Evolutionary conservation across 2,329 filamentous ascomycete genomes (phyloP).

Genomic region (Alternaria gansuensis): DNA sequence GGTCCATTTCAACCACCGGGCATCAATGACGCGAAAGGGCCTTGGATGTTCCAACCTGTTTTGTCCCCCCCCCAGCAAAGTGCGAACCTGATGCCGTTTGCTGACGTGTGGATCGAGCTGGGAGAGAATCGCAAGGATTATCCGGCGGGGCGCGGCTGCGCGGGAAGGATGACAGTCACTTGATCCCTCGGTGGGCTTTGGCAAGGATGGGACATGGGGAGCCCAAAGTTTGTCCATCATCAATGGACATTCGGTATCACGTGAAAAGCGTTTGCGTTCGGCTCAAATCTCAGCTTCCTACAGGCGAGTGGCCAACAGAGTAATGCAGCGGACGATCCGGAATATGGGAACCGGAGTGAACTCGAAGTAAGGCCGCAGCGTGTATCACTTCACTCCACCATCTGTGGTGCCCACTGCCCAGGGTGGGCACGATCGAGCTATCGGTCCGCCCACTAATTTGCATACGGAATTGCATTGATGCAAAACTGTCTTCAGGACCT

Average conservation of each 20-base stretch:
- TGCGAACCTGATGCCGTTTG: conserved; percentile 37
- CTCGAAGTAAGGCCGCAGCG: conserved; percentile 6
- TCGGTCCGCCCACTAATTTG: conserved; percentile 12
- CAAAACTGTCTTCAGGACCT: conserved; percentile 9
- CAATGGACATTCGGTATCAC: conserved; percentile 1
- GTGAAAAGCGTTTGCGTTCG: conserved; percentile 10
- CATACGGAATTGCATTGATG: conserved; percentile 5
- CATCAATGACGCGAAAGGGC: conserved; percentile 1
- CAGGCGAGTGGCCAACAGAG: conserved; percentile 3
- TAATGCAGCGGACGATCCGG: conserved; percentile 5
- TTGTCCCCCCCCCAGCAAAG: conserved; percentile 39
- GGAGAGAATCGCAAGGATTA: conserved; percentile 33
- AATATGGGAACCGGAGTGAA: conserved; percentile 1
- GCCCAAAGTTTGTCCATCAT: conserved; percentile 3
- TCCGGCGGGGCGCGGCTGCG: conserved; percentile 36
- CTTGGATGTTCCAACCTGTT: conserved; percentile 16
- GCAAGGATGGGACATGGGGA: conserved; percentile 13
- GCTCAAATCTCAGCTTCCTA: conserved; percentile 2
- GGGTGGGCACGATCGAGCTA: conserved; percentile 11
- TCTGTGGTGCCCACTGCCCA: conserved; percentile 9
- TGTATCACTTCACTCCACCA: conserved; percentile 6
- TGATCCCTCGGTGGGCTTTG: conserved; percentile 27
- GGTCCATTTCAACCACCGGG: conserved; percentile 15
- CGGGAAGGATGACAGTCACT: conserved; percentile 49
- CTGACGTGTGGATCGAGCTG: conserved; percentile 33